phyloP scores from a whole-genome alignment of 805 yeast genomes.

The Priceomyces castillae region DNA sequence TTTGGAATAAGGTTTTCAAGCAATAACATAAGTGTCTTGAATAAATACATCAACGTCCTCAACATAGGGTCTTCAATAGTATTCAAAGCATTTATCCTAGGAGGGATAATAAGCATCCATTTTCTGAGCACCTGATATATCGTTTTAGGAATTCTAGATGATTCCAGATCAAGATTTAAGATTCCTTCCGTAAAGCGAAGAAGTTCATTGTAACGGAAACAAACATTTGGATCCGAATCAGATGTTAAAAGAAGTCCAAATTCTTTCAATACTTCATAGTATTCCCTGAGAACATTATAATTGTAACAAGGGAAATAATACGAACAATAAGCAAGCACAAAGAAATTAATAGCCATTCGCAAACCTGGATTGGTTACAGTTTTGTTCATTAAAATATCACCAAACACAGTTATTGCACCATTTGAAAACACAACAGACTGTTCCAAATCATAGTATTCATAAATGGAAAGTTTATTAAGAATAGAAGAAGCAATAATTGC shows the following conservation, averaged over 20 bases:
- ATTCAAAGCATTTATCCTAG: conserved; percentile 13
- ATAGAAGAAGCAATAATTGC: conserved; percentile 18
- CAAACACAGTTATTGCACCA: conserved; percentile 20
- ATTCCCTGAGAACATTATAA: conserved; percentile 7
- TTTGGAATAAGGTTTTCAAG: conserved; percentile 23
- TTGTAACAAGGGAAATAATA: conserved; percentile 16
- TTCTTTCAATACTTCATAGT: conserved; percentile 5
- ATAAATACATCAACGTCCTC: conserved; percentile 13
- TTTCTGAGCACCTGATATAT: conserved; percentile 18
- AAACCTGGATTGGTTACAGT: neutral
- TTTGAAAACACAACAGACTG: conserved; percentile 19
- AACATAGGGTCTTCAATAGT: conserved; percentile 12
- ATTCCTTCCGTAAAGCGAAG: conserved; percentile 7
- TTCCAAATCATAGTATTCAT: conserved; percentile 16
- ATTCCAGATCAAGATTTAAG: neutral
- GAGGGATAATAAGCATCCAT: conserved; percentile 22
- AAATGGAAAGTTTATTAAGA: conserved; percentile 20
- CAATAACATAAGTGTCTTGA: conserved; percentile 12
- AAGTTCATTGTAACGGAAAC: conserved; percentile 11
- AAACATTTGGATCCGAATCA: conserved; percentile 1
- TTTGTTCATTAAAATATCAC: conserved; percentile 10
- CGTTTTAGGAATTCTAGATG: neutral
- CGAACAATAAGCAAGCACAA: conserved; percentile 17
- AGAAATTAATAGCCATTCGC: conserved; percentile 7
- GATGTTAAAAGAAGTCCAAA: neutral